Evolutionary conservation across 768 basidiomycete genomes (phyloP).

Genomic region (Candolleomyces eurysporus): DNA sequence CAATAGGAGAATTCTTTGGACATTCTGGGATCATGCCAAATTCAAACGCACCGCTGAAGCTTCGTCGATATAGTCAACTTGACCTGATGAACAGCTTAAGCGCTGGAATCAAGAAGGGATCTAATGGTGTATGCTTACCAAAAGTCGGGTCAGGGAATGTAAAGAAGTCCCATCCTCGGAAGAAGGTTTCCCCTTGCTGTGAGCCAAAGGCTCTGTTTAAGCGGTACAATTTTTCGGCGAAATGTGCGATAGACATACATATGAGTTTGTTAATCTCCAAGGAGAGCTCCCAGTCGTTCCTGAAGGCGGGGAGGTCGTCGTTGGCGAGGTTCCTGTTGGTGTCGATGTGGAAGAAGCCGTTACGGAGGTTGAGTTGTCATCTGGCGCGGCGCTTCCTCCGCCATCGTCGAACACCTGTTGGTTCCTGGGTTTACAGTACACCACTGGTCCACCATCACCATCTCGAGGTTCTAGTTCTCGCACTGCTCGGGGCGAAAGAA

Average conservation of each 20-base stretch:
- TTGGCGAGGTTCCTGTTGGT: slow-evolving; percentile 14
- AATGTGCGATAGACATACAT: slow-evolving; percentile 32
- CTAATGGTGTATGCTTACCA: slow-evolving; percentile 33
- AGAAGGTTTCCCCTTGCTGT: slow-evolving; percentile 73
- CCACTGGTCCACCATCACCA: slow-evolving; percentile 20
- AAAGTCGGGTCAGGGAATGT: slow-evolving; percentile 71
- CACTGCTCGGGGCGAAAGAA: slow-evolving; percentile 41
- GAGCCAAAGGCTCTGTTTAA: not conserved
- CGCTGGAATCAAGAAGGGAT: no score
- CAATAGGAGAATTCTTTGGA: not conserved
- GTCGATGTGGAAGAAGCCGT: slow-evolving; percentile 13
- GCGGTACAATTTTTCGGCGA: no score
- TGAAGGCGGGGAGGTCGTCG: slow-evolving; percentile 17
- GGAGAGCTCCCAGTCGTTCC: slow-evolving; percentile 40
- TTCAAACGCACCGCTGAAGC: slow-evolving; percentile 49
- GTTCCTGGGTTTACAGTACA: slow-evolving; percentile 40
- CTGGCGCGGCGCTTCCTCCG: slow-evolving; percentile 5
- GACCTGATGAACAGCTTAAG: slow-evolving; percentile 19
- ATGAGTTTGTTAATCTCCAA: slow-evolving; percentile 59
- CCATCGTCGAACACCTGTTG: slow-evolving; percentile 8
- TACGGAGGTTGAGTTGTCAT: slow-evolving; percentile 5
- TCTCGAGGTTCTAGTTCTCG: slow-evolving; percentile 10
- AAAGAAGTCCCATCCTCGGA: slow-evolving; percentile 79
- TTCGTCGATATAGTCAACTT: slow-evolving; percentile 66
- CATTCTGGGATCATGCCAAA: not conserved